phyloP scores from a whole-genome alignment of 805 yeast species.

The Saturnispora zaruensis region DNA sequence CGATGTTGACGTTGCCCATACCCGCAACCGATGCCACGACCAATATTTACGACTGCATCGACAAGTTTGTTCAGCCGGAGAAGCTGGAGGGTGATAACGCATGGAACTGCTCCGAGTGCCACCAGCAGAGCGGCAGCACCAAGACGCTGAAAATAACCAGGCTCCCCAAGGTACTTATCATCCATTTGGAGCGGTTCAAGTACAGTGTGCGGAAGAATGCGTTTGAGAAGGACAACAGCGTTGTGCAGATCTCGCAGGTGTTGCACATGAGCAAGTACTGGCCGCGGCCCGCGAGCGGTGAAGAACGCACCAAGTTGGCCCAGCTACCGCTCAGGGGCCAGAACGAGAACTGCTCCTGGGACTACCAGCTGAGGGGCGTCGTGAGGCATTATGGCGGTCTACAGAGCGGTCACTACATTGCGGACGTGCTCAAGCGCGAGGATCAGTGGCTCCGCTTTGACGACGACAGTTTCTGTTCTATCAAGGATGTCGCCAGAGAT shows the following conservation, averaged over 20 bases:
- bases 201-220: slow-evolving; percentile 28
- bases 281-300: slow-evolving; percentile 42
- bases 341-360: slow-evolving; percentile 53
- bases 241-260: slow-evolving; percentile 58
- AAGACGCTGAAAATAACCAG: slow-evolving; percentile 68
- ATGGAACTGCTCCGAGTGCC: slow-evolving; percentile 80
- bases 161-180: slow-evolving; percentile 68
- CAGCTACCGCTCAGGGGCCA: slow-evolving; percentile 63
- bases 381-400: slow-evolving; percentile 79
- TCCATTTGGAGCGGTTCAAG: slow-evolving; percentile 75
- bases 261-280: slow-evolving; percentile 56
- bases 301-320: slow-evolving; percentile 37
- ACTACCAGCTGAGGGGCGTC: slow-evolving; percentile 69
- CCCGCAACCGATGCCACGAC: slow-evolving; percentile 32
- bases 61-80: slow-evolving; percentile 70
- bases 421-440: not conserved
- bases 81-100: slow-evolving; percentile 66
- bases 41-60: slow-evolving; percentile 55
- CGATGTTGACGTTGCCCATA: slow-evolving; percentile 72
- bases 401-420: slow-evolving; percentile 75
- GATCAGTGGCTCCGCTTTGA: slow-evolving; percentile 11
- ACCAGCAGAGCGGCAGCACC: slow-evolving; percentile 50
- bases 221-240: slow-evolving; percentile 52
- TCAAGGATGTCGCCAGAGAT: not conserved
- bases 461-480: slow-evolving; percentile 6